Conservation (phyloP, 495 filamentous ascomycete species). For the Neurospora cerealis region DNA sequence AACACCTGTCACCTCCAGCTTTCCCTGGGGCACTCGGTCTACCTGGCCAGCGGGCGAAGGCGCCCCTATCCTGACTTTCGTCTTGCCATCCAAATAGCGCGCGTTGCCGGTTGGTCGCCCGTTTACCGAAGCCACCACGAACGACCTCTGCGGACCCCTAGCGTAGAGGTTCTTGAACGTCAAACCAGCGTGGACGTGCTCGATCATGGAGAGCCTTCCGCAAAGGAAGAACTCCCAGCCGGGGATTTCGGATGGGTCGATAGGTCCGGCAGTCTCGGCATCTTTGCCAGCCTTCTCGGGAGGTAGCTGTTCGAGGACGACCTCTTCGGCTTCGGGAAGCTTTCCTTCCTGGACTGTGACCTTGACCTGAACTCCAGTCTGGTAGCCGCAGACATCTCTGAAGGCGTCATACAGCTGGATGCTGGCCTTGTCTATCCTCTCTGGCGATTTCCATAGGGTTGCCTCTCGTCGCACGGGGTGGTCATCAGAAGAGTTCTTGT, state of each 20-base stretch:
- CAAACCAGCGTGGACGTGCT: conserved; percentile 39
- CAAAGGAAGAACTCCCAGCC: conserved; percentile 23
- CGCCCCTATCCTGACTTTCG: conserved; percentile 25
- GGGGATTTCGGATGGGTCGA: conserved; percentile 11
- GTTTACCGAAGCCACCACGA: conserved; percentile 37
- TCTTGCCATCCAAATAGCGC: conserved; percentile 27
- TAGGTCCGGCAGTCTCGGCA: conserved; percentile 1
- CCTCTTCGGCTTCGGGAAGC: conserved; percentile 29
- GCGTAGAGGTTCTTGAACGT: conserved; percentile 36
- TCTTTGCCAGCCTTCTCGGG: not conserved
- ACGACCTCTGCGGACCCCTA: conserved; percentile 36
- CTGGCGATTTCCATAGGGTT: conserved; percentile 54
- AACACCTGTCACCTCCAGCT: conserved; percentile 38
- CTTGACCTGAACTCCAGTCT: conserved; percentile 49
- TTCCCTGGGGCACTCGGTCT: conserved; percentile 12
- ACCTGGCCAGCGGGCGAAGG: not conserved
- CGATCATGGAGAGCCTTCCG: conserved; percentile 27
- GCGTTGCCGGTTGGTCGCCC: conserved; percentile 26
- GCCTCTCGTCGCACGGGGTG: conserved; percentile 36
- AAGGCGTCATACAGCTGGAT: conserved; percentile 58
- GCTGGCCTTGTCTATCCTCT: conserved; percentile 53
- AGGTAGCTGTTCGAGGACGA: conserved; percentile 24
- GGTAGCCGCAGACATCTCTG: conserved; percentile 53
- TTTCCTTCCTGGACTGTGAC: conserved; percentile 32
- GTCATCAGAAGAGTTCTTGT: conserved; percentile 15